Percentiles rank a stretch among this genome's conserved stretches.
Conservation (phyloP, 371 early-diverging fungal species). For the Mucor mucedo region DNA sequence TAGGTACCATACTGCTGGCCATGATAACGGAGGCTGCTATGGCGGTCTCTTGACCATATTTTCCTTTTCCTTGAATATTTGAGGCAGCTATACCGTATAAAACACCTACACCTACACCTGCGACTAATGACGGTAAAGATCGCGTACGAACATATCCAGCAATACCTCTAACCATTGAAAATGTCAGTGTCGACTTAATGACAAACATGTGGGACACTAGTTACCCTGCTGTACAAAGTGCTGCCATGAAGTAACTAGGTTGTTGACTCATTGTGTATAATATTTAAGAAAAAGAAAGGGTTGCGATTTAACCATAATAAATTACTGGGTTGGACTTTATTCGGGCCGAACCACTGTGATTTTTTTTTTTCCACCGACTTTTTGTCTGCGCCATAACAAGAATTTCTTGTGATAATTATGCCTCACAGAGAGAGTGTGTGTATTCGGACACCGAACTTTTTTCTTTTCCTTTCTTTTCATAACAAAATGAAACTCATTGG, state of each 20-base stretch:
- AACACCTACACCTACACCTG: slow-evolving; percentile 60
- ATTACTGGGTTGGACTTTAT: too few relatives aligned
- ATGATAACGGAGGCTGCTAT: slow-evolving; percentile 56
- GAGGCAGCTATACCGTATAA: slow-evolving; percentile 61
- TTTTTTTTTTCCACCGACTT: too few relatives aligned
- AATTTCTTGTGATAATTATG: not conserved
- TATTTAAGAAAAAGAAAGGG: not conserved
- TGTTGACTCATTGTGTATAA: slow-evolving; percentile 26
- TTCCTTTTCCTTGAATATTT: slow-evolving; percentile 37
- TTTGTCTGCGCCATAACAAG: not conserved
- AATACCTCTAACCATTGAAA: slow-evolving; percentile 47
- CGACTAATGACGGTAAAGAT: slow-evolving; percentile 61
- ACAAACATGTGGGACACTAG: not conserved
- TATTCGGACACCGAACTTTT: slow-evolving; percentile 5
- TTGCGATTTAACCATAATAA: too few relatives aligned
- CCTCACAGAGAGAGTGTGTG: not conserved
- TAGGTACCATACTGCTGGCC: slow-evolving; percentile 58
- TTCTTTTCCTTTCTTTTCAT: slow-evolving; percentile 1
- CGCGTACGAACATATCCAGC: slow-evolving; percentile 58
- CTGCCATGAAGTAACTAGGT: slow-evolving; percentile 49
- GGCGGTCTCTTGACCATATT: slow-evolving; percentile 57
- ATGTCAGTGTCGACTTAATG: not conserved
- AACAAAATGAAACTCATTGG: slow-evolving; percentile 82
- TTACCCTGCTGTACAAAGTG: slow-evolving; percentile 38
- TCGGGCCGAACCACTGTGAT: too few relatives aligned